These are phyloP conservation scores for Paxillus rubicundulus DNA, from an alignment of 768 basidiomycete genomes.

Conservation along the genomic window DNA sequence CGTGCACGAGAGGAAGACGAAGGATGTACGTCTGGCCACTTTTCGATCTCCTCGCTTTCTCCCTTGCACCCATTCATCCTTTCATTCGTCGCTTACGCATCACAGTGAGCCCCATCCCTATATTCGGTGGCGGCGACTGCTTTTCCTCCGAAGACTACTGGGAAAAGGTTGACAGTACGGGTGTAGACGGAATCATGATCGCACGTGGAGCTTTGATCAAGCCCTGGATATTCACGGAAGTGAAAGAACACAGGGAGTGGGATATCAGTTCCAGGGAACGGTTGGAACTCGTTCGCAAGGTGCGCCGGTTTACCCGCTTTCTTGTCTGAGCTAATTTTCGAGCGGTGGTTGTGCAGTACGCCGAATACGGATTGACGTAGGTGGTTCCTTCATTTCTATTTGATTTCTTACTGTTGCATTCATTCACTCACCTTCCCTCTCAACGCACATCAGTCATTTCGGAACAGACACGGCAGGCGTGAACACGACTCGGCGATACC, in stretches of 20 bases:
- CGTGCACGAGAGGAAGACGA: conserved; percentile 68
- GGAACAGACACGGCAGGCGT: conserved; percentile 87
- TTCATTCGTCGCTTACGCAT: neutral
- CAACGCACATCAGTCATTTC: conserved; percentile 57
- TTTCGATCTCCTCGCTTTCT: neutral
- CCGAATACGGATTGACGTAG: conserved; percentile 81
- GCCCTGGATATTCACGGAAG: conserved; percentile 94
- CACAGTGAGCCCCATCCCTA: conserved; percentile 79
- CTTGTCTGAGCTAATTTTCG: neutral
- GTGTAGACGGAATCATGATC: conserved; percentile 95
- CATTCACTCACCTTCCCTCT: neutral
- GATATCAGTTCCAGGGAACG: conserved; percentile 86
- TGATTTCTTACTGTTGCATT: neutral
- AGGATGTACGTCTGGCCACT: conserved; percentile 50
- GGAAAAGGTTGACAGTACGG: conserved; percentile 68
- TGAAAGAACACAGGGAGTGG: conserved; percentile 91
- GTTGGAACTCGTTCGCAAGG: conserved; percentile 73
- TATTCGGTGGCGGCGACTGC: conserved; percentile 95
- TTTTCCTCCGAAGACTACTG: conserved; percentile 87
- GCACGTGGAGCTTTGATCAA: conserved; percentile 95
- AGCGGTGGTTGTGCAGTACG: conserved; percentile 49
- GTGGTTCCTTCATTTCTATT: too few species aligned
- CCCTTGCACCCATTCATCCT: neutral
- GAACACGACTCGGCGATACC: conserved; percentile 87
- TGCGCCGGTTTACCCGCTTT: conserved; percentile 30